A percentile compares a stretch with the other conserved stretches of the same genome.
Conservation (phyloP, 805 yeast genomes). For the Yamadazyma scolyti region DNA sequence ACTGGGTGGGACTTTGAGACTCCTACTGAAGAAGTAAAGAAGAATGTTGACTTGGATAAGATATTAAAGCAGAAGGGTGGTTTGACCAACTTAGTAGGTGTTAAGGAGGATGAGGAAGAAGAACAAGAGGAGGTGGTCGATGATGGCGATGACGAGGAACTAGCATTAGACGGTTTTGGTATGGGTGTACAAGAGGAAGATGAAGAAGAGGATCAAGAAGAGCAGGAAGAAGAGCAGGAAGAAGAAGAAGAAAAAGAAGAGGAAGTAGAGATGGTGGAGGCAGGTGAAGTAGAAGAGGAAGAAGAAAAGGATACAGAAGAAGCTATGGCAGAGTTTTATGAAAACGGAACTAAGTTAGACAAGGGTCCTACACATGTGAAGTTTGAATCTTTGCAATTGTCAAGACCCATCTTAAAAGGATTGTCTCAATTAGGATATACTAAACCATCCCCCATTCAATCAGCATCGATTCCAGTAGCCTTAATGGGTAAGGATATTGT, state of each 20-base stretch:
- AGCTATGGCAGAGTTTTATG: conserved; percentile 75
- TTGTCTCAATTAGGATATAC: conserved; percentile 74
- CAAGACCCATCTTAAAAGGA: conserved; percentile 89
- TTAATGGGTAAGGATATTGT: conserved; percentile 92
- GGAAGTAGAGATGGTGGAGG: conserved; percentile 14
- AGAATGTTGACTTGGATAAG: conserved; percentile 76
- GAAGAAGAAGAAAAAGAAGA: conserved; percentile 26
- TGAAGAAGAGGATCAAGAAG: conserved; percentile 26
- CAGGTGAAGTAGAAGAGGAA: conserved; percentile 19
- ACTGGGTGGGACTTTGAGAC: conserved; percentile 85
- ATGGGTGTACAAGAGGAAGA: conserved; percentile 24
- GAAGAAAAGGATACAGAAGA: conserved; percentile 68
- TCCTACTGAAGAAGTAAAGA: conserved; percentile 24
- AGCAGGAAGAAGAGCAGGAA: conserved; percentile 25
- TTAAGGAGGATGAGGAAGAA: conserved; percentile 21
- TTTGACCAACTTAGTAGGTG: conserved; percentile 50
- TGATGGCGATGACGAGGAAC: conserved; percentile 20
- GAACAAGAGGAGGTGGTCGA: conserved; percentile 19
- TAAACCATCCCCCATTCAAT: conserved; percentile 92
- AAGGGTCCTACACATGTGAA: conserved; percentile 51
- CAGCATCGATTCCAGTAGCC: conserved; percentile 91
- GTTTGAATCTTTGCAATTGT: conserved; percentile 74
- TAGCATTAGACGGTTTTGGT: too few relatives aligned
- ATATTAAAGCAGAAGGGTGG: conserved; percentile 87
- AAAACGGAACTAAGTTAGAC: conserved; percentile 42